Conservation (phyloP, 495 filamentous ascomycete species). For the Aspergillus baeticus region DNA sequence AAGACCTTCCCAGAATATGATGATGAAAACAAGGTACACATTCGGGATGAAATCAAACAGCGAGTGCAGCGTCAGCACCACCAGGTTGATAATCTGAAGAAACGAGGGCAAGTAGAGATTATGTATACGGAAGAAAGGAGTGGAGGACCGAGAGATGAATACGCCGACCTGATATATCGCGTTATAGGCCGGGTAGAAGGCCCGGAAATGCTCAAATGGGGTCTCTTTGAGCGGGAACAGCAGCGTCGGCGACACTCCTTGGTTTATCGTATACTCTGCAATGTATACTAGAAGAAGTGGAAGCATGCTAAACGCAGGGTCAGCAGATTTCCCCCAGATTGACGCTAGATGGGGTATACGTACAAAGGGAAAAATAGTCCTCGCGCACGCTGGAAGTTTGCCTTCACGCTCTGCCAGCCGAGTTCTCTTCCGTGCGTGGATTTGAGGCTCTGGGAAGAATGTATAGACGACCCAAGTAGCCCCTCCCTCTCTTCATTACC, state of each 20-base stretch:
- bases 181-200: slow-evolving; percentile 91
- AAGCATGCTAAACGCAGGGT: slow-evolving; percentile 65
- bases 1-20: slow-evolving; percentile 95
- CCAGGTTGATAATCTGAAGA: slow-evolving; percentile 80
- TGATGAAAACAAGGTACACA: slow-evolving; percentile 75
- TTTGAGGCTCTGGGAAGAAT: slow-evolving; percentile 25
- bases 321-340: slow-evolving; percentile 9
- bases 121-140: slow-evolving; percentile 79
- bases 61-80: slow-evolving; percentile 70
- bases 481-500: slow-evolving; percentile 40
- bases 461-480: slow-evolving; percentile 33
- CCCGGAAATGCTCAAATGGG: slow-evolving; percentile 77
- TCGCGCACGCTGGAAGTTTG: slow-evolving; percentile 51
- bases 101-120: slow-evolving; percentile 77
- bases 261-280: slow-evolving; percentile 95
- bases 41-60: slow-evolving; percentile 76
- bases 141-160: slow-evolving; percentile 88
- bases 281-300: slow-evolving; percentile 90
- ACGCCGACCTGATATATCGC: slow-evolving; percentile 93
- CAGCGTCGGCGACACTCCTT: slow-evolving; percentile 84
- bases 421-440: slow-evolving; percentile 4
- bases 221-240: slow-evolving; percentile 75
- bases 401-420: slow-evolving; percentile 38
- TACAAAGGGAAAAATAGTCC: slow-evolving; percentile 68
- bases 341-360: slow-evolving; percentile 21